These are phyloP conservation scores for Rosa chinensis DNA, from an alignment of 306 rosid genomes.

Conservation along the genomic window DNA sequence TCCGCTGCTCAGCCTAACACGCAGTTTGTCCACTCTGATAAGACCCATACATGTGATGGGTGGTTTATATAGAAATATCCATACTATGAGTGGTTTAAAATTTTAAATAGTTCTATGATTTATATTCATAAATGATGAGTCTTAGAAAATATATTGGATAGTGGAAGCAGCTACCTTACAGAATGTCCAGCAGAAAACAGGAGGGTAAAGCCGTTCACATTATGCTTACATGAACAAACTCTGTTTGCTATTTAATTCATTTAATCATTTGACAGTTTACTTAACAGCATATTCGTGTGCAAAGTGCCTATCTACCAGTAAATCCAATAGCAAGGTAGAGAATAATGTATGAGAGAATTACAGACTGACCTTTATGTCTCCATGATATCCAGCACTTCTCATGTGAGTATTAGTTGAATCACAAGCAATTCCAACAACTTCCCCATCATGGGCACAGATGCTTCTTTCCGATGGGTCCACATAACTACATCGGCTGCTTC, in stretches of 20 bases:
- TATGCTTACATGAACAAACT: neutral
- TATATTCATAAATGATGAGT: neutral
- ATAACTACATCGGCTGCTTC: constrained; percentile 80
- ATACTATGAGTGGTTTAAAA: neutral
- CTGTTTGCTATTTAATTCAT: neutral
- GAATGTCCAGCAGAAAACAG: neutral
- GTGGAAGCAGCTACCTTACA: neutral
- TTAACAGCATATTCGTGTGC: neutral
- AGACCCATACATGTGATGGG: neutral
- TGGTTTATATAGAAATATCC: neutral
- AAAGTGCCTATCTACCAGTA: neutral
- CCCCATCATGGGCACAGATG: constrained; percentile 77
- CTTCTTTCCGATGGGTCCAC: constrained; percentile 52
- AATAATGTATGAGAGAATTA: constrained; percentile 2
- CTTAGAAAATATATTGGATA: neutral
- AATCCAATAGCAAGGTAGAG: neutral
- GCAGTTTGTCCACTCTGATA: neutral
- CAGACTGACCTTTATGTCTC: constrained; percentile 76
- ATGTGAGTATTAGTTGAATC: constrained; percentile 85
- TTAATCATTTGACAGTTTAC: neutral
- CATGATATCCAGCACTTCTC: constrained; percentile 88
- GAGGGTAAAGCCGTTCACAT: neutral
- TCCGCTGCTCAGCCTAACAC: neutral
- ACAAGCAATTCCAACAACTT: constrained; percentile 93
- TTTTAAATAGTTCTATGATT: neutral